These are phyloP conservation scores for Magnaporthales sp. DNA, from an alignment of 2,329 filamentous ascomycete genomes.

Conservation along the genomic window DNA sequence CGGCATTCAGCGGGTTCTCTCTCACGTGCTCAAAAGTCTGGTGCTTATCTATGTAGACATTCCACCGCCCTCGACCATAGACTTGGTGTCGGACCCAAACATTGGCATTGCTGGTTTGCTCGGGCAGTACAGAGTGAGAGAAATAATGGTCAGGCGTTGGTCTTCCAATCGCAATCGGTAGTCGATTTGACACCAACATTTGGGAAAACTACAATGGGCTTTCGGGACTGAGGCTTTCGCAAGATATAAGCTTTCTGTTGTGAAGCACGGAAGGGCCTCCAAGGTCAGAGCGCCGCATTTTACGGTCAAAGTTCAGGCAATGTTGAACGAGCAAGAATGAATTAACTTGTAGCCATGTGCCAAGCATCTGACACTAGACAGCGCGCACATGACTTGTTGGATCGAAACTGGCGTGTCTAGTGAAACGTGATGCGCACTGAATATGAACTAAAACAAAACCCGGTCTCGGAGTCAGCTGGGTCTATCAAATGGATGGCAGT, in stretches of 20 bases:
- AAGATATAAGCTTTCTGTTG: not conserved
- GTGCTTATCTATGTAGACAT: slow-evolving; percentile 89
- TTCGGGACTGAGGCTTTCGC: not conserved
- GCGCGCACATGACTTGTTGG: not conserved
- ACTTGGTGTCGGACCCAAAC: slow-evolving; percentile 29
- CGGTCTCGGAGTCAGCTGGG: not conserved
- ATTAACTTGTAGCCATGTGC: not conserved
- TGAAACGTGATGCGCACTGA: not conserved
- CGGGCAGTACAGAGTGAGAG: slow-evolving; percentile 64
- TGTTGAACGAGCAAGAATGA: not conserved
- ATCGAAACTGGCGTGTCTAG: not conserved
- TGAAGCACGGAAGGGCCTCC: not conserved
- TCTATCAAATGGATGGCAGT: not conserved
- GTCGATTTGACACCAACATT: not conserved
- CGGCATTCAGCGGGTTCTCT: slow-evolving; percentile 79
- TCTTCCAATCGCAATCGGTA: slow-evolving; percentile 65
- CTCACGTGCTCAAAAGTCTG: slow-evolving; percentile 82
- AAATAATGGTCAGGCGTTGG: slow-evolving; percentile 78
- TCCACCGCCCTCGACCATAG: slow-evolving; percentile 53
- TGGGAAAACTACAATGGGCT: not conserved
- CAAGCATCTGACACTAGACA: not conserved
- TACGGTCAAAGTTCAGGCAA: not conserved
- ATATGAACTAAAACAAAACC: not conserved
- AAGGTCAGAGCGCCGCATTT: not conserved
- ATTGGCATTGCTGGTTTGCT: slow-evolving; percentile 54